Conservation (phyloP, 2,329 filamentous ascomycete genomes). For the Hirsutella minnesotensis region DNA sequence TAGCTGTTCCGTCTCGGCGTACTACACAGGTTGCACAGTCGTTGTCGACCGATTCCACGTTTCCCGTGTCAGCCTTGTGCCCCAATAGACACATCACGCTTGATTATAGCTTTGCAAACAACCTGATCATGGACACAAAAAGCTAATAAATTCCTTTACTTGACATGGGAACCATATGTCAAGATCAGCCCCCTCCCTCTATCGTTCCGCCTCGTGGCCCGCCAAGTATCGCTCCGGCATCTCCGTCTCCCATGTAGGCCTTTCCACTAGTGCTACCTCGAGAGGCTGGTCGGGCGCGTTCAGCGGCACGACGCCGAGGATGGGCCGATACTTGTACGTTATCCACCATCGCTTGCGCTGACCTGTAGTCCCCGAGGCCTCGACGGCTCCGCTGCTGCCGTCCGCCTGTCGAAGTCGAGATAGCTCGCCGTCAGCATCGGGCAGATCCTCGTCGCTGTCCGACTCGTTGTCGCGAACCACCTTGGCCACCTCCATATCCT, state of each 20-base stretch:
- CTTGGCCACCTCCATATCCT: slow-evolving; percentile 26
- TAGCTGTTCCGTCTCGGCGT: no score
- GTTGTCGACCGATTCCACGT: no score
- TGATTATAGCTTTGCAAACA: no score
- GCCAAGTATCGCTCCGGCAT: slow-evolving; percentile 59
- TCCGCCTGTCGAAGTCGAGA: slow-evolving; percentile 19
- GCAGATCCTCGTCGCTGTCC: slow-evolving; percentile 26
- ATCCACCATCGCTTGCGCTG: slow-evolving; percentile 50
- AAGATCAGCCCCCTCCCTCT: slow-evolving; percentile 1
- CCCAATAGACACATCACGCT: no score
- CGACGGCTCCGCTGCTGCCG: slow-evolving; percentile 7
- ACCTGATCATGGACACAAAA: no score
- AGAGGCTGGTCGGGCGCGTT: slow-evolving; percentile 29
- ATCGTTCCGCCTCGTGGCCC: slow-evolving; percentile 39
- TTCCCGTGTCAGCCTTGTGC: no score
- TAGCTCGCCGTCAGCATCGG: slow-evolving; percentile 20
- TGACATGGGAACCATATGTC: no score
- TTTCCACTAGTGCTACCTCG: slow-evolving; percentile 81
- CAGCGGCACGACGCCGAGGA: slow-evolving; percentile 57
- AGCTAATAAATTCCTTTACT: no score
- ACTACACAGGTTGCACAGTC: no score
- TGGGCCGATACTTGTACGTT: slow-evolving; percentile 89
- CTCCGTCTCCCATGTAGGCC: slow-evolving; percentile 74
- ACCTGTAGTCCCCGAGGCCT: slow-evolving; percentile 11
- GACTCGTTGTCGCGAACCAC: slow-evolving; percentile 20